Percentiles rank a stretch among this genome's conserved stretches.
These are phyloP conservation scores for Macrocystidia cucumis DNA, from an alignment of 1,284 basidiomycete genomes.

Conservation along the genomic window DNA sequence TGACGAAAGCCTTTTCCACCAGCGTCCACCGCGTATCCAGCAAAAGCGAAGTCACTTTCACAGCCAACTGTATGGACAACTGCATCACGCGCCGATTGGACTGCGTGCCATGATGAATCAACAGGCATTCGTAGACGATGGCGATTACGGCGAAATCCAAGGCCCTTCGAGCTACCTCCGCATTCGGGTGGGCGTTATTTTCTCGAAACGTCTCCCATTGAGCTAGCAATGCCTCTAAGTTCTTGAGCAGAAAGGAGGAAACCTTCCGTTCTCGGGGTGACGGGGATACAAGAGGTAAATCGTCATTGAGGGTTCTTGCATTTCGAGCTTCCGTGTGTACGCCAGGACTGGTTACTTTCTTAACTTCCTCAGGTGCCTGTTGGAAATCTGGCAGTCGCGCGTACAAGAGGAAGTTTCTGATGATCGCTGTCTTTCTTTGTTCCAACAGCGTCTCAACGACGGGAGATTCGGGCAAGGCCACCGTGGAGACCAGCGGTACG, in stretches of 20 bases:
- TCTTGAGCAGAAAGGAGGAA: slow-evolving; percentile 54
- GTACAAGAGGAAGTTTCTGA: slow-evolving; percentile 65
- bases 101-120: slow-evolving; percentile 56
- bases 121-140: slow-evolving; percentile 61
- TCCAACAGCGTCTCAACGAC: slow-evolving; percentile 55
- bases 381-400: slow-evolving; percentile 48
- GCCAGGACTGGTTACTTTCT: slow-evolving; percentile 2
- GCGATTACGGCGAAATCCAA: slow-evolving; percentile 63
- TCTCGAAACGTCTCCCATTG: slow-evolving; percentile 41
- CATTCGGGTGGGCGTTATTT: slow-evolving; percentile 31
- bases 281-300: slow-evolving; percentile 31
- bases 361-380: slow-evolving; percentile 6
- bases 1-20: slow-evolving; percentile 53
- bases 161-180: slow-evolving; percentile 55
- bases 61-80: slow-evolving; percentile 49
- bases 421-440: slow-evolving; percentile 45
- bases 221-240: slow-evolving; percentile 40
- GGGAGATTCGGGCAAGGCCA: slow-evolving; percentile 56
- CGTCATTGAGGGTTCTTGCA: too few relatives aligned
- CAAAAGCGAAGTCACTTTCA: slow-evolving; percentile 33
- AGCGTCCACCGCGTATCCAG: slow-evolving; percentile 43
- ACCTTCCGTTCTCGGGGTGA: slow-evolving; percentile 55
- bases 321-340: slow-evolving; percentile 5
- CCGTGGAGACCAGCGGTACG: slow-evolving; percentile 35
- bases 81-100: slow-evolving; percentile 55